Evolutionary conservation across 2,329 filamentous ascomycete species (phyloP), one percentile per base, ranked within the genome.

Genomic region (Cladosporium sp.): DNA sequence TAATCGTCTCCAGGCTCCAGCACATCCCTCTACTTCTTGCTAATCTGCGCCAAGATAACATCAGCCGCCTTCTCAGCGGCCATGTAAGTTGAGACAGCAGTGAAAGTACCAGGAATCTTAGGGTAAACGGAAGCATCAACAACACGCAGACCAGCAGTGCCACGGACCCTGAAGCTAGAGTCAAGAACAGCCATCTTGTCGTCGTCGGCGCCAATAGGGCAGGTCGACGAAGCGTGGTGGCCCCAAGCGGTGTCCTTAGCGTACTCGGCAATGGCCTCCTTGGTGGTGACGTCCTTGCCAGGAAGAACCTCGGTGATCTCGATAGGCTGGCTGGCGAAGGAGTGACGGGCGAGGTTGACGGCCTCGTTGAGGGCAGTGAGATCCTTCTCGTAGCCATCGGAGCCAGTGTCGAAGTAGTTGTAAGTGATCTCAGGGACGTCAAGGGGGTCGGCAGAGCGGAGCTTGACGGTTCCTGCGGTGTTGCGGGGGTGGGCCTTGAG

Each of bases 401-500:
- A 77, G 23, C 84, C 84, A 0, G 79, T 78, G 56, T 83, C 80
- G 49, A 77, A 86, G 75, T 83, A 89, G 75, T 87, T 85, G 79
- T 88, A 90, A 58, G 80, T 79, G 69, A 91, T 89, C 6, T 84
- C 75, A 0, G 90, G 89, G 3, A 82, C 79, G 63, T 91, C 88
- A 0, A 85, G 84, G 0, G 89, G 89, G 72, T 91, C 84, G 0
- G 83, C 77, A 0, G 86, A 88, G 18, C 79, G 80, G 5, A 92
- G 83, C 3, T 76, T 82, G 4, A 92, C 88, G 1, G 82, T 84
- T 10, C 90, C 90, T 6, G 75, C 81, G 75, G 76, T 76, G 74
- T 91, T 90, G 61, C 85, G 84, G 0, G 88, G 83, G 70, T 89
- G 88, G 0, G 85, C 83, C 76, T 89, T 89, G 62, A 91, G 80